Conservation (phyloP, 768 basidiomycete genomes). For the Rhizopogon vesiculosus region DNA sequence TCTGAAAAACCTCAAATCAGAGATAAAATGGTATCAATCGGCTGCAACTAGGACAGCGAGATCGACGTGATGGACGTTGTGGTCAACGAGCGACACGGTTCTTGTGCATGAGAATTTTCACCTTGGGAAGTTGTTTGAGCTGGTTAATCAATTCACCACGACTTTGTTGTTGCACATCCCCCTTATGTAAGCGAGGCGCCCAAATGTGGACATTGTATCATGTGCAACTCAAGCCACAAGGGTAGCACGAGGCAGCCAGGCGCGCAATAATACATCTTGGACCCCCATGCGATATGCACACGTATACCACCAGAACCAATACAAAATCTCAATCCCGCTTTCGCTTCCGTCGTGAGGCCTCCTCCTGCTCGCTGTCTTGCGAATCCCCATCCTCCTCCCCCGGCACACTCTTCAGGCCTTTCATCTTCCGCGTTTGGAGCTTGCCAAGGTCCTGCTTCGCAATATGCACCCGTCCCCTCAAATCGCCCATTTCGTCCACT, state of each 20-base stretch:
- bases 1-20: neutral
- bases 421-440: conserved; percentile 95
- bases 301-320: conserved; percentile 10
- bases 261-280: neutral
- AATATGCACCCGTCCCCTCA: conserved; percentile 86
- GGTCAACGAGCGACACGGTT: conserved; percentile 3
- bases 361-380: conserved; percentile 1
- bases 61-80: conserved; percentile 6
- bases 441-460: conserved; percentile 83
- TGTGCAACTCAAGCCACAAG: neutral
- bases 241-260: conserved; percentile 1
- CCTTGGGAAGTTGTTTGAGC: neutral
- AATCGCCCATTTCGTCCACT: conserved; percentile 97
- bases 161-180: neutral
- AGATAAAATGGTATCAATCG: neutral
- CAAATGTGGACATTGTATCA: neutral
- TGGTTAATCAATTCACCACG: neutral
- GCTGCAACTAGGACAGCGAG: neutral
- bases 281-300: conserved; percentile 1
- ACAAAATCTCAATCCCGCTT: conserved; percentile 8
- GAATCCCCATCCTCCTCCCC: conserved; percentile 14
- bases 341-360: conserved; percentile 6
- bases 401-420: conserved; percentile 63
- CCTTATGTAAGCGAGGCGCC: conserved; percentile 16
- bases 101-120: conserved; percentile 17